Evolutionary conservation across 305 asterid genomes (phyloP).

Genomic region (Rubia occidens): DNA sequence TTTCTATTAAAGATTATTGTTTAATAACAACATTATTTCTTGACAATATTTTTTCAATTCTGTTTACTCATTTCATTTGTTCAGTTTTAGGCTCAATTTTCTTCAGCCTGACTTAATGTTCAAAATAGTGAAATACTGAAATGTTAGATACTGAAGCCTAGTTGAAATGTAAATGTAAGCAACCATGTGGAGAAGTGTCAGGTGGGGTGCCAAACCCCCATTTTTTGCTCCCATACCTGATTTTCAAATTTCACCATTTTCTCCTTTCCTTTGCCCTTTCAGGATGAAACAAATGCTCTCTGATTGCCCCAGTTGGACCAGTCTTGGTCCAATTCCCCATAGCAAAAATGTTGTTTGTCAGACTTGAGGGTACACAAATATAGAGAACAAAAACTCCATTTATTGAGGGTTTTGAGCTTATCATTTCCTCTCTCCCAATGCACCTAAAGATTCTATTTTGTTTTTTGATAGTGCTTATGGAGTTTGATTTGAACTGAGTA

Average conservation of each 20-base stretch:
- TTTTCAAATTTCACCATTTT: not conserved
- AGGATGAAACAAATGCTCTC: conserved; percentile 15
- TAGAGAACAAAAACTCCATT: conserved; percentile 19
- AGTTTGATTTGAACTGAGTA: conserved; percentile 13
- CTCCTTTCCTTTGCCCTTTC: not conserved
- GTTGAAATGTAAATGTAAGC: no score
- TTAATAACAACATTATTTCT: no score
- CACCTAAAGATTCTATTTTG: conserved; percentile 8
- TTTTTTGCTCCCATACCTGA: not conserved
- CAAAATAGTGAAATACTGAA: not conserved
- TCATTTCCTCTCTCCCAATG: conserved; percentile 44
- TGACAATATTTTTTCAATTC: no score
- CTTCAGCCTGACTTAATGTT: no score
- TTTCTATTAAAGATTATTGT: no score
- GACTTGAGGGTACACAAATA: conserved; percentile 32
- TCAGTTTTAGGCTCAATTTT: no score
- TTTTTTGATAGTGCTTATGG: not conserved
- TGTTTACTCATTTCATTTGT: no score
- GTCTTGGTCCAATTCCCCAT: conserved; percentile 77
- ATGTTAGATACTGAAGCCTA: no score
- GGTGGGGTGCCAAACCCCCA: conserved; percentile 2
- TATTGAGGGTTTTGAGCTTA: conserved; percentile 17
- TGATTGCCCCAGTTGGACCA: conserved; percentile 44
- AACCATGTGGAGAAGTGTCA: conserved; percentile 11
- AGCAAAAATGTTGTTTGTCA: conserved; percentile 44